Evolutionary conservation across 495 filamentous ascomycete genomes (phyloP), one percentile per base, ranked within the genome.

Genomic region (Aspergillus olivimuriae): DNA sequence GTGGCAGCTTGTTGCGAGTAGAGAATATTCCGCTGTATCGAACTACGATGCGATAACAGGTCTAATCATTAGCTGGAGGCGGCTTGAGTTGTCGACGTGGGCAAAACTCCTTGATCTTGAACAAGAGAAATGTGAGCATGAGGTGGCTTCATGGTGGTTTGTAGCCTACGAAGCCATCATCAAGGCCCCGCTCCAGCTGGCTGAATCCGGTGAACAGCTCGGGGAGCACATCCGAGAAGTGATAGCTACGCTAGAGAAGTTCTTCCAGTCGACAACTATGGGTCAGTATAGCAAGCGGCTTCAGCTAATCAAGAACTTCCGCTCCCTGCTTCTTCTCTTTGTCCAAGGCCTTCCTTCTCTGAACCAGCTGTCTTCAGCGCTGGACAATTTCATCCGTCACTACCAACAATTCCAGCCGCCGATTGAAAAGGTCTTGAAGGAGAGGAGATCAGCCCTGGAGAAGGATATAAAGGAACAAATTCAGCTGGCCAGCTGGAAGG

Each of bases 81-180:
- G 87, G 26, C 71, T 97, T 20, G 94, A 99, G 51, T 68, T 99
- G 19, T 81, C 84, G 1, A 94, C 89, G 4, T 99, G 94, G 94
- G 82, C 86, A 15, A 82, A 79, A 28, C 63, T 99, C n/a, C 77
- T 99, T 37, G 87, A 95, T 51, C 74, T 84, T 46, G 92, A 99
- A 60, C 73, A 81, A 11, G 76, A 80, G 49, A 85, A 82, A 50
- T 86, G 79, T 46, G 66, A 80, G 8, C 74, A 84, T 22, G 82
- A 87, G 53, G 89, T 91, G 8, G 80, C 78, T 47, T 81, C 83
- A 9, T 99, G 92, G 91, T 99, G 90, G 87, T 99, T 96, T 56
- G 77, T 96, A 34, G 87, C 90, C 4, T 97, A 94, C 41, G 87
- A 95, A 63, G 84, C 77, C 20, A 77, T 95, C 39, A 73, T 99